Base-by-base conservation (phyloP, 371 early-diverging fungal genomes). In the Nematocida minor region DNA sequence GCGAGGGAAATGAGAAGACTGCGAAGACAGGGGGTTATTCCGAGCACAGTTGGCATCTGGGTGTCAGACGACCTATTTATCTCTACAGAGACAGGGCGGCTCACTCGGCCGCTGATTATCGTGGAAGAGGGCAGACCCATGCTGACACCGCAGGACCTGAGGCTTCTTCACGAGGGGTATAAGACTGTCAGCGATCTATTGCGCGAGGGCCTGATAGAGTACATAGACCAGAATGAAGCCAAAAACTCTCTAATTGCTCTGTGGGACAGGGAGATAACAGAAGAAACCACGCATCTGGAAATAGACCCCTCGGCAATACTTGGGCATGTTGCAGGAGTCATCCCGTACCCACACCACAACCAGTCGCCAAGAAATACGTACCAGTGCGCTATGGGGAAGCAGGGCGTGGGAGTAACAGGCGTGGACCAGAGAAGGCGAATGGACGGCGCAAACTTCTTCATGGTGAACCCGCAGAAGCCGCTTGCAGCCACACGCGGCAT, bases 371-470 rank as follows among this genome's bases (percentile, higher is more conserved):
- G 98, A 87, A 98, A 97, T 87, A 98, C 97, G 36, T 92, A 90
- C 82, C 94, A 94, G 87, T 97, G 95, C 83, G 97, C 97, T 83
- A 99, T 99, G 99, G 97, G 97, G 83, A 99, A 99, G 87, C 98
- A 99, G 87, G 97, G 97, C 55, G 96, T 97, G 67, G 97, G 97
- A 36, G 90, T 92, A 22, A 94, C 95, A 79, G 92, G 91, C 9
- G 93, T 92, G 80, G 96, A 96, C 84, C 92, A 94, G 83, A 85
- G 93, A 71, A 89, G 90, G 69, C 90, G 98, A 80, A 93, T 94
- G 79, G 98, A 99, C 87, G 95, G 96, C 1, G 85, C 94, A 55
- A 88, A 94, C 46, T 92, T 97, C 85, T 85, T 95, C 49, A 90
- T 97, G 90, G 90, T 91, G 51, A 96, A 97, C 84, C 92, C 97